Base-by-base conservation (phyloP, 352 stramenopile species). In the Pythium monospermum region DNA sequence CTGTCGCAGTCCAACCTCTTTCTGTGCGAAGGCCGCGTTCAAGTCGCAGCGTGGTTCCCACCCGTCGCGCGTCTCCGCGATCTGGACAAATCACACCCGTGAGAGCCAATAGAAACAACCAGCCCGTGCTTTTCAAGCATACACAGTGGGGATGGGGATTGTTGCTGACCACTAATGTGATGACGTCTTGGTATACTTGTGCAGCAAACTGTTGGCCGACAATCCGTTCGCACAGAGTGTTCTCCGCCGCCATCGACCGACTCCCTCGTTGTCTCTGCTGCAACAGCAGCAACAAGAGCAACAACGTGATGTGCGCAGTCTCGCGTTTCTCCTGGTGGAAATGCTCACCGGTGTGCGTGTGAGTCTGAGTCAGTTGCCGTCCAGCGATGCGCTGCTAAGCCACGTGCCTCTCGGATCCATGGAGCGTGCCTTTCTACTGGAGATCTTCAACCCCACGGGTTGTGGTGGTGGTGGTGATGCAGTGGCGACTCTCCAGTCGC, bases 271-370 rank as follows among this genome's bases (percentile, higher is more conserved):
- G 2, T 1, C 59, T 8, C 46, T 61, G 27, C 49, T 68, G 5
- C 52, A 43, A 25, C 50, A 54, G 10, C 47, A 68, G 16, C 26
- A 51, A 4, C 49, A 41, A 23, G 48, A 54, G 10, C 48, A 68
- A 16, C 23, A 49, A 11, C 73, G 77, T 38, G 76, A 87, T 41
- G 25, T 80, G 2, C 61, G 72, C 26, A 83, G 71, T 28, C 54
- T 87, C 12, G 76, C 73, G 2, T 84, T 83, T 36, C 51, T 87
- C 22, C 66, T 84, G 51, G 35, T 71, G 6, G 76, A 87, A 54
- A 71, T 87, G 69, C 63, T 83, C 49, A 87, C 73, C 2, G 73
- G 71, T 16, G 41, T 60, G 28, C 66, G 67, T 3, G 63, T 73
- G 21, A 67, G 53, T 26, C 62, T 76, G 0, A 26, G 40, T 25